phyloP scores from a whole-genome alignment of 192 early-diverging fungal species.

The Coemansia sp. region DNA sequence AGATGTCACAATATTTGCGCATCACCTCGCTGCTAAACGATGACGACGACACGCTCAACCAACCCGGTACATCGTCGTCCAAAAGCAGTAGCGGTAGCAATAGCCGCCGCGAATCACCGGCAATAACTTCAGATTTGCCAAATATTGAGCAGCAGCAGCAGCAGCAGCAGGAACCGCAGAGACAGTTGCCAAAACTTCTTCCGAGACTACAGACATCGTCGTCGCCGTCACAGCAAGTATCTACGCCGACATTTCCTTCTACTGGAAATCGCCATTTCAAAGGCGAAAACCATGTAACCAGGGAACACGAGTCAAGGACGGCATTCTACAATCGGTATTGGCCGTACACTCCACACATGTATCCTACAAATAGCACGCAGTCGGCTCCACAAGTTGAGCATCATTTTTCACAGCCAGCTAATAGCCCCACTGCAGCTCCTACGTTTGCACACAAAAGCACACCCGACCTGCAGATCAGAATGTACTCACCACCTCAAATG shows the following conservation, averaged over 20 bases:
- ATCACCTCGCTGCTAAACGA: conserved; percentile 24
- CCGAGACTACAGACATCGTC: too few relatives aligned
- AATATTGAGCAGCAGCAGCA: neutral
- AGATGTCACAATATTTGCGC: conserved; percentile 22
- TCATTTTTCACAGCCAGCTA: too few relatives aligned
- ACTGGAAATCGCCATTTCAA: too few relatives aligned
- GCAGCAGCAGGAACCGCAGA: neutral
- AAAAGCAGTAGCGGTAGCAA: neutral
- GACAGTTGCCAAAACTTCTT: too few relatives aligned
- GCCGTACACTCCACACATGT: conserved; percentile 20
- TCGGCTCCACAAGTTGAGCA: neutral
- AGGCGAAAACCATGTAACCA: neutral
- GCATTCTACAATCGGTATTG: conserved; percentile 28
- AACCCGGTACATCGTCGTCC: neutral
- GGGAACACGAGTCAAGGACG: conserved; percentile 12
- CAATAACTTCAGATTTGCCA: neutral
- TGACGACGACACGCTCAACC: neutral
- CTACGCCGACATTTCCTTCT: too few relatives aligned
- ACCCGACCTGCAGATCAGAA: too few relatives aligned
- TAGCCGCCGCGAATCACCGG: neutral
- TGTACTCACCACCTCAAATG: too few relatives aligned
- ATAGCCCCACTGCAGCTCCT: too few relatives aligned
- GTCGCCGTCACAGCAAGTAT: too few relatives aligned
- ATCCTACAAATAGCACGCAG: neutral
- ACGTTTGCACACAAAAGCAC: too few relatives aligned